These are phyloP conservation scores for Sclerotiophoma versabilis DNA, from an alignment of 2,329 filamentous ascomycete species.

Conservation along the genomic window DNA sequence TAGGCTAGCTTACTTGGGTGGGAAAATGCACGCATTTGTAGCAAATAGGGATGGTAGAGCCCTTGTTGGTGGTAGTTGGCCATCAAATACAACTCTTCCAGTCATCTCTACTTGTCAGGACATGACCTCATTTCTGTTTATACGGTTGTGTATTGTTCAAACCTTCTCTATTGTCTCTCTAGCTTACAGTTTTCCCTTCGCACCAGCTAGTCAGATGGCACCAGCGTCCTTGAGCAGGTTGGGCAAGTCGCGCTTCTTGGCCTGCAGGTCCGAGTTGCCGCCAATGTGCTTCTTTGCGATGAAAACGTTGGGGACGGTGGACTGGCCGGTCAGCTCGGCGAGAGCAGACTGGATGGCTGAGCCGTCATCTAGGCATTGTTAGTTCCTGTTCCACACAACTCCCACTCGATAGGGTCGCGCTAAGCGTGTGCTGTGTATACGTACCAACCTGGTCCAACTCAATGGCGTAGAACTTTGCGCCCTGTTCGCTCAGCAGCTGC, in stretches of 20 bases:
- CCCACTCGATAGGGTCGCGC: background rate
- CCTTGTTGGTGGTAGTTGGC: constrained; percentile 30
- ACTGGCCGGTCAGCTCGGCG: constrained; percentile 78
- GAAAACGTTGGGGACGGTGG: constrained; percentile 94
- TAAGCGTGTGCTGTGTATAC: constrained; percentile 44
- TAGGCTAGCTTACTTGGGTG: constrained; percentile 25
- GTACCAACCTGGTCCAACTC: constrained; percentile 87
- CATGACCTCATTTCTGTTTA: background rate
- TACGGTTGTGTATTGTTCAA: background rate
- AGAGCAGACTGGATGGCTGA: constrained; percentile 83
- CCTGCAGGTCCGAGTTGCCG: constrained; percentile 89
- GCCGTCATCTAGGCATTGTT: constrained; percentile 73
- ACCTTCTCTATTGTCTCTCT: background rate
- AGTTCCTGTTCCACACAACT: background rate
- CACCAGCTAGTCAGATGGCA: constrained; percentile 60
- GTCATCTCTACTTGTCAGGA: background rate
- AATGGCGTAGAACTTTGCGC: constrained; percentile 75
- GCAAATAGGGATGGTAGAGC: constrained; percentile 18
- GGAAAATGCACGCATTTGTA: constrained; percentile 30
- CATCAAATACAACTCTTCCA: constrained; percentile 29
- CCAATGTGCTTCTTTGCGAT: constrained; percentile 92
- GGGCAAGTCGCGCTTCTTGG: constrained; percentile 69
- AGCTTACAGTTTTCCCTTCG: constrained; percentile 9
- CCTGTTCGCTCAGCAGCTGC: constrained; percentile 70
- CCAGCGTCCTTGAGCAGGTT: constrained; percentile 68